These are phyloP conservation scores for Comarum palustre DNA, from an alignment of 306 rosid species.

Conservation along the genomic window DNA sequence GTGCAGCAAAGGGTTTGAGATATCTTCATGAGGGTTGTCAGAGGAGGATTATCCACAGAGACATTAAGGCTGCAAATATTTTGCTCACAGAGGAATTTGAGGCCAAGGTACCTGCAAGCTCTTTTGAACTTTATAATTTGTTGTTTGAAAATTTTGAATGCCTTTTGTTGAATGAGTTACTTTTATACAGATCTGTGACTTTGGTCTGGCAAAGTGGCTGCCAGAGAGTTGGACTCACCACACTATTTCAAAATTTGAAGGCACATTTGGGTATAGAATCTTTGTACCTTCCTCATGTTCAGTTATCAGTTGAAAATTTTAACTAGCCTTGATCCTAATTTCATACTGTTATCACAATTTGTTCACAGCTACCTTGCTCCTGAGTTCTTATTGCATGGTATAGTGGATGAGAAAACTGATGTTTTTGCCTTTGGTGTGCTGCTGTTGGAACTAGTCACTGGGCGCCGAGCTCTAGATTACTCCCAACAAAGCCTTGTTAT, in stretches of 20 bases:
- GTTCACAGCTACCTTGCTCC: constrained; percentile 82
- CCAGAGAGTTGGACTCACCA: constrained; percentile 97
- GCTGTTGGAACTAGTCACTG: constrained; percentile 78
- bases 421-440: constrained; percentile 89
- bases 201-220: constrained; percentile 95
- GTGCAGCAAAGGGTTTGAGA: constrained; percentile 68
- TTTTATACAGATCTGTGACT: constrained; percentile 76
- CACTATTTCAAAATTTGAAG: constrained; percentile 78
- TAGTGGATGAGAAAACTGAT: constrained; percentile 94
- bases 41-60: constrained; percentile 93
- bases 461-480: constrained; percentile 90
- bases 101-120: constrained; percentile 57
- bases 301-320: neutral
- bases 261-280: constrained; percentile 85
- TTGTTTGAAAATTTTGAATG: constrained; percentile 9
- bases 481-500: constrained; percentile 93
- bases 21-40: constrained; percentile 95
- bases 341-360: neutral
- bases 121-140: constrained; percentile 20
- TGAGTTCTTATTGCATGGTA: constrained; percentile 83
- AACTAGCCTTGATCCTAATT: neutral
- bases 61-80: constrained; percentile 93
- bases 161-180: constrained; percentile 12
- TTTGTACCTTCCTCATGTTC: constrained; percentile 15
- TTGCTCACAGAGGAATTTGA: constrained; percentile 75